phyloP scores from a whole-genome alignment of 169 alveolate species.

The Neospora caninum region DNA sequence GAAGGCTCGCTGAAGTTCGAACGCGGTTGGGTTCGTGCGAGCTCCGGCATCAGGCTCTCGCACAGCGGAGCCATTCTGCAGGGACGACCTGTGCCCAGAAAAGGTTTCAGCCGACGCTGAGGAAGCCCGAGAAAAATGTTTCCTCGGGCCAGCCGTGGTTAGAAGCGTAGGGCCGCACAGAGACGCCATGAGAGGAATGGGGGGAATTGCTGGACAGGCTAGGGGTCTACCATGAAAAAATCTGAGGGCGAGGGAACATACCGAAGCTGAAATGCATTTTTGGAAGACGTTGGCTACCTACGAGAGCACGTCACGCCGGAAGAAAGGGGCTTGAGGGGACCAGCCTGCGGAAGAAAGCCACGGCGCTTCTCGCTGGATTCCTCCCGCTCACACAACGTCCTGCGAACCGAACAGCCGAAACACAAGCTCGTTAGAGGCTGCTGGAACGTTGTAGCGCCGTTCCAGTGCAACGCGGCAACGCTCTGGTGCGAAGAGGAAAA shows the following conservation, averaged over 20 bases:
- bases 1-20: neutral
- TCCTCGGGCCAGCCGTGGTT: neutral
- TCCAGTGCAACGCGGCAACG: too few species aligned
- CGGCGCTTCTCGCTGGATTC: neutral
- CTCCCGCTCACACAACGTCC: neutral
- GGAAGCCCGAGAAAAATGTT: neutral
- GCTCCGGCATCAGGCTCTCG: neutral
- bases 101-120: neutral
- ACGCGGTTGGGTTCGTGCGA: neutral
- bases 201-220: neutral
- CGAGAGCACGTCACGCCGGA: neutral
- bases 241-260: too few species aligned
- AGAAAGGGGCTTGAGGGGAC: neutral
- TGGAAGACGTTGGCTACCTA: too few species aligned
- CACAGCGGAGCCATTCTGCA: neutral
- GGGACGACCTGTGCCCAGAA: neutral
- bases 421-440: too few species aligned
- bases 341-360: neutral
- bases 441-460: too few species aligned
- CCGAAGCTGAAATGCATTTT: too few species aligned
- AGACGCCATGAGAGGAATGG: neutral
- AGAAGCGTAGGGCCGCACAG: conserved; percentile 12
- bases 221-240: too few species aligned
- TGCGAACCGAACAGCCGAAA: too few species aligned
- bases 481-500: too few species aligned